Evolutionary conservation across 2,329 filamentous ascomycete species (phyloP).

Genomic region (Talaromyces marneffei): DNA sequence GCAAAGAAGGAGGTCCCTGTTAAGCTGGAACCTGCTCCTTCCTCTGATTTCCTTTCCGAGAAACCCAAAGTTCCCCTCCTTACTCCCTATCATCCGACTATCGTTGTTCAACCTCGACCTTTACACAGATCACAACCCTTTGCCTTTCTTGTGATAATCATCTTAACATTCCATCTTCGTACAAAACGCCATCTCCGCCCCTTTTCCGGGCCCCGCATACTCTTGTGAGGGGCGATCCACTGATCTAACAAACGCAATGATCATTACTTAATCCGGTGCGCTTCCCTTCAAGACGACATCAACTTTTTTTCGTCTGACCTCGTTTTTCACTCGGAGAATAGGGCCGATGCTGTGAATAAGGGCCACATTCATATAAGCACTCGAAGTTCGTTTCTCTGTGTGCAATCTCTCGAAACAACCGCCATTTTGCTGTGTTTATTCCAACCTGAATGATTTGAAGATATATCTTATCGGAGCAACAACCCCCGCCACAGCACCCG

Average conservation of each 20-base stretch:
- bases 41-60: not conserved
- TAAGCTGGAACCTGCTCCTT: not conserved
- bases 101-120: not conserved
- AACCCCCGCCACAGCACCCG: conserved; percentile 4
- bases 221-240: conserved; percentile 8
- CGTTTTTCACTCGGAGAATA: conserved; percentile 4
- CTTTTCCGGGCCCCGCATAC: conserved; percentile 1
- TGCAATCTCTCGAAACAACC: not conserved
- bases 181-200: not conserved
- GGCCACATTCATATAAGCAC: not conserved
- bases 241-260: not conserved
- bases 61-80: not conserved
- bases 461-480: conserved; percentile 4
- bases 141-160: not conserved
- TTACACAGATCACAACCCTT: not conserved
- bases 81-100: not conserved
- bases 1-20: not conserved
- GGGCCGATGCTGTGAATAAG: not conserved
- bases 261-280: conserved; percentile 11
- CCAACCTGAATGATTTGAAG: not conserved
- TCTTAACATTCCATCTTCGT: not conserved
- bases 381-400: not conserved
- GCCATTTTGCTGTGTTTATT: not conserved
- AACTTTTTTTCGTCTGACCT: conserved; percentile 4
- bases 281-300: not conserved